Evolutionary conservation across 805 yeast species (phyloP).

Genomic region (Schwanniomyces yamadae): DNA sequence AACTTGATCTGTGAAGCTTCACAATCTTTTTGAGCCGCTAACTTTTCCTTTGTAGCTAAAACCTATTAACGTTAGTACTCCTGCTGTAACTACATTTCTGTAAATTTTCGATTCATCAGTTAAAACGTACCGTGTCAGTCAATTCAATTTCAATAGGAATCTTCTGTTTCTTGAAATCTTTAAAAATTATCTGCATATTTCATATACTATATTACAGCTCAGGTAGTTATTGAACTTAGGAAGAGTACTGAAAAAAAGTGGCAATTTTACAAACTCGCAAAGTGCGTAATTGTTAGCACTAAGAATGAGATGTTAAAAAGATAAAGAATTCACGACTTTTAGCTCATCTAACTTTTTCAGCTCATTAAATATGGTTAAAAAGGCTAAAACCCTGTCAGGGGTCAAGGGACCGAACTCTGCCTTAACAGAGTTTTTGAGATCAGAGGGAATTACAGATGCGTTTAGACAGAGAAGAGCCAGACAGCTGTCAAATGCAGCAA

Average conservation of each 20-base stretch:
- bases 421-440: slow-evolving; percentile 79
- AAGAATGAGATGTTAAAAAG: not conserved
- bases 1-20: slow-evolving; percentile 77
- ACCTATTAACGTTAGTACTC: slow-evolving; percentile 35
- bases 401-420: slow-evolving; percentile 79
- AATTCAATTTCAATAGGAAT: slow-evolving; percentile 76
- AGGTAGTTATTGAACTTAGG: slow-evolving; percentile 18
- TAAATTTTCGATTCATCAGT: not conserved
- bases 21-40: slow-evolving; percentile 67
- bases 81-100: not conserved
- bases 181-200: slow-evolving; percentile 74
- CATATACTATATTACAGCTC: not conserved
- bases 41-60: slow-evolving; percentile 64
- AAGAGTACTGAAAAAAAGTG: slow-evolving; percentile 14
- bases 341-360: not conserved
- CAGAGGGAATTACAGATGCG: slow-evolving; percentile 85
- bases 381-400: slow-evolving; percentile 15
- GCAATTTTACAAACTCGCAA: slow-evolving; percentile 2
- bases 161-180: slow-evolving; percentile 91
- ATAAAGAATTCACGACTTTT: not conserved
- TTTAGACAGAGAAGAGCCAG: slow-evolving; percentile 46
- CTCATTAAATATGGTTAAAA: slow-evolving; percentile 13
- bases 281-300: not conserved
- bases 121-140: slow-evolving; percentile 56
- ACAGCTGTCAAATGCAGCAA: slow-evolving; percentile 1